These are phyloP conservation scores for Bolboschoenus planiculmis DNA, from an alignment of 176 grass and related monocot species.

Conservation along the genomic window DNA sequence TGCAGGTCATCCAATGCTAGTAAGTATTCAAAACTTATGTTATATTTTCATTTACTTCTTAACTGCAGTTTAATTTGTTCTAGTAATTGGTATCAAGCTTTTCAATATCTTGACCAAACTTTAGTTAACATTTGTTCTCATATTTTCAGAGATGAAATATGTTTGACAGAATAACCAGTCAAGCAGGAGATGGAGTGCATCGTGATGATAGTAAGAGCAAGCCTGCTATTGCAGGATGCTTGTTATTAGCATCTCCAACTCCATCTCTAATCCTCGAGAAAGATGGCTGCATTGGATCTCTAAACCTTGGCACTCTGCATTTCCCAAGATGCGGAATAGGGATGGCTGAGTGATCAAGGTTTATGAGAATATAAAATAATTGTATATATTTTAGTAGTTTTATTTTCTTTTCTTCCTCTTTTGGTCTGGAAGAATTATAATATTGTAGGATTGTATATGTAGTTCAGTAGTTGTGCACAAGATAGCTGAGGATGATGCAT, in stretches of 20 bases:
- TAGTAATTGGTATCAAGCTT: not conserved
- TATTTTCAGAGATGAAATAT: not conserved
- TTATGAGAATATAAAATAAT: not conserved
- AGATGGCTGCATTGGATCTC: not conserved
- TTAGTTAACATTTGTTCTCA: not conserved
- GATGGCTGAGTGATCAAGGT: not conserved
- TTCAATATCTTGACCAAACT: not conserved
- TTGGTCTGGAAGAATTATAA: not conserved
- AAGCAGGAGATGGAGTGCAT: not conserved
- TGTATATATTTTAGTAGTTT: not conserved
- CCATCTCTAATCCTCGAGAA: not conserved
- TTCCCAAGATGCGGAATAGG: not conserved
- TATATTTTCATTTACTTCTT: not conserved
- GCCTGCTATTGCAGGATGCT: not conserved
- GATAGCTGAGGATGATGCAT: not conserved
- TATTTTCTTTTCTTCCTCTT: not conserved
- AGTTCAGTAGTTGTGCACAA: not conserved
- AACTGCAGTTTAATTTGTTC: not conserved
- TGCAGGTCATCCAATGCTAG: not conserved
- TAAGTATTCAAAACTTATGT: not conserved
- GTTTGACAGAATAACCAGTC: too few relatives aligned
- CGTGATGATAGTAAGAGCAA: not conserved
- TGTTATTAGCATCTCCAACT: not conserved
- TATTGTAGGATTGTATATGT: not conserved
- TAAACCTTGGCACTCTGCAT: not conserved